phyloP scores from a whole-genome alignment of 2,329 filamentous ascomycete genomes.

The Hypoxylon sp. region DNA sequence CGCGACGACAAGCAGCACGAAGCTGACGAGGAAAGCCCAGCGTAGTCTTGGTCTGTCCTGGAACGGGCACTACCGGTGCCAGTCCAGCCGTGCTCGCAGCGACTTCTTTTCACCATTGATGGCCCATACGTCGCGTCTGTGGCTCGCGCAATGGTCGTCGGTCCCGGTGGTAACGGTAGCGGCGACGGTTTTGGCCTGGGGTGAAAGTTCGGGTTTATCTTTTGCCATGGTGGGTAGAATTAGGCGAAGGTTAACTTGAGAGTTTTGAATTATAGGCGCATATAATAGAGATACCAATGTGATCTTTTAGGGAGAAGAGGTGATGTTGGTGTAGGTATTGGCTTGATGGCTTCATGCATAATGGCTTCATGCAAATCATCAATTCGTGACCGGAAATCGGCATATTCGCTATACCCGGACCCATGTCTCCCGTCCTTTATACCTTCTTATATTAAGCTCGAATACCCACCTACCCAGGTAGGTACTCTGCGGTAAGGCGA shows the following conservation, averaged over 20 bases:
- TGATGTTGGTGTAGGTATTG: neutral
- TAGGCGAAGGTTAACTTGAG: neutral
- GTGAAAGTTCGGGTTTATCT: neutral
- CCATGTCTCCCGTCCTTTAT: neutral
- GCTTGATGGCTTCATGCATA: neutral
- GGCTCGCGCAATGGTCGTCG: slow-evolving; percentile 33
- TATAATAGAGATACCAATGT: too few relatives aligned
- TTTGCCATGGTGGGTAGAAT: neutral
- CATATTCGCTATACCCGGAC: too few relatives aligned
- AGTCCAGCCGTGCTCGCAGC: slow-evolving; percentile 27
- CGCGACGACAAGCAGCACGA: slow-evolving; percentile 38
- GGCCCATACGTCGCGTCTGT: slow-evolving; percentile 36
- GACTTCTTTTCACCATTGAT: slow-evolving; percentile 27
- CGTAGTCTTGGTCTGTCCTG: slow-evolving; percentile 41
- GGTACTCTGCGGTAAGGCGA: slow-evolving; percentile 19
- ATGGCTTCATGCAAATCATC: neutral
- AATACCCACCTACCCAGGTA: too few relatives aligned
- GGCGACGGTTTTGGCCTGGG: neutral
- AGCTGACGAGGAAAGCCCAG: slow-evolving; percentile 36
- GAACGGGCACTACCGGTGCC: slow-evolving; percentile 41
- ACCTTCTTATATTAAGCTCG: neutral
- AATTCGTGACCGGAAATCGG: neutral
- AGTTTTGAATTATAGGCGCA: too few relatives aligned
- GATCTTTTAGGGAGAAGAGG: too few relatives aligned
- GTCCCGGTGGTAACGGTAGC: neutral